Base-by-base conservation (phyloP, 1,284 basidiomycete genomes). In the Melampsora americana region DNA sequence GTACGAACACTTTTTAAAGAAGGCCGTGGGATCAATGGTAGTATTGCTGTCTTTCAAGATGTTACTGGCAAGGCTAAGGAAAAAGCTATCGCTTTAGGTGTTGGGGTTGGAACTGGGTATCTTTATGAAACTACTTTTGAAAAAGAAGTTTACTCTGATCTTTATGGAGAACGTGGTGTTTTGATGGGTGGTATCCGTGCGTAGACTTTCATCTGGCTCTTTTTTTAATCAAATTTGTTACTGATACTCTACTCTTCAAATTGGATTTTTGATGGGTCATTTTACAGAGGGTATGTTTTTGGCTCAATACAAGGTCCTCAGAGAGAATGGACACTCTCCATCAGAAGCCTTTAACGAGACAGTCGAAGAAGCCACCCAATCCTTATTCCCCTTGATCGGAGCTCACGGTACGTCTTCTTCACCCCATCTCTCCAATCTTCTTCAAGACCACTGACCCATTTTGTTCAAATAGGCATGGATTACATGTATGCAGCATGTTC, bases 341-440 rank as follows among this genome's bases (percentile, higher is more conserved):
- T 97, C 95, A 61, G 95, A 99, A 85, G 95, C 93, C 78, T 98
- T 99, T 89, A 99, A 99, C 86, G 95, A 99, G 88, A 99, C 96
- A 79, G 94, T 97, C 78, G 95, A 99, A 85, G 95, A 99, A 86
- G 96, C 96, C 23, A 97, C 96, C 68, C 94, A 98, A 84, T 97
- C 94, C 73, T 90, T 99, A 80, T 98, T 93, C 88, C 95, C 96
- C 78, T 86, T 99, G 83, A 93, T 99, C 81, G 95, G 95, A 81
- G 89, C 91, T 83, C 91, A 96, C 84, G 93, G 92, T 78, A 59
- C 39, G 39, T 50, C 7, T 14, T 62, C 7, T 30, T 59, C 4
- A 23, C 44, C 28, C 0, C 30, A 77, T 71, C 65, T 75, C 50
- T 46, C 26, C 56, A 35, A 9, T 28, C 28, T 30, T 26, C 32